Base-by-base conservation (phyloP, 1,139 yeast species). In the Candida dubliniensis region DNA sequence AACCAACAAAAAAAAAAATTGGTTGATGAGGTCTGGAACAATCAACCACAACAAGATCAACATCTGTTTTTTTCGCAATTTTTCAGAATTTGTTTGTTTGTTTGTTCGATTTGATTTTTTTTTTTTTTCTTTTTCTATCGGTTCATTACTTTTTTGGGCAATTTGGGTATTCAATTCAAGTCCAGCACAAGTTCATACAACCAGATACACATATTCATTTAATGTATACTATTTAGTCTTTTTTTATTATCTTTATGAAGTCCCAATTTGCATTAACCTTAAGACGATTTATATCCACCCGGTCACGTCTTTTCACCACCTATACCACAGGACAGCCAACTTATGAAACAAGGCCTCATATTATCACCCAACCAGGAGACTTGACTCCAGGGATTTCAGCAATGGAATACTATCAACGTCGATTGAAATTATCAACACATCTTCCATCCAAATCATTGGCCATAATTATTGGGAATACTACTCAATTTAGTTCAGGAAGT, bases 311-410 rank as follows among this genome's bases (percentile, higher is more conserved):
- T 6, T 43, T 41, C 3, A 44, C 55, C 2, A 58, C 69, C 1
- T 62, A 71, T 46, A 60, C 64, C 29, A 69, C 89, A 2, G 98
- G 98, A 1, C 99, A 93, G 63, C 95, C 98, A 0, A 71, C 88
- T 8, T 80, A 76, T 57, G 97, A 89, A 58, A 90, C 96, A 0
- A 74, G 96, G 47, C 95, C 96, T 0, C 78, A 74, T 48, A 82
- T 83, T 52, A 63, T 87, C 41, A 71, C 95, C 7, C 73, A 71
- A 31, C 72, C 83, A 0, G 97, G 97, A 1, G 87, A 87, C 53
- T 60, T 95, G 30, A 91, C 99, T 0, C 95, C 96, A 0, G 96
- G 96, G 0, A 90, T 93, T 34, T 68, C 87, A 2, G 93, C 96
- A 0, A 46, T 77, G 46, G 99, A 95, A 60, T 93, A 90, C 60